Base-by-base conservation (phyloP, 2,329 filamentous ascomycete genomes). In the Claviceps cyperi region DNA sequence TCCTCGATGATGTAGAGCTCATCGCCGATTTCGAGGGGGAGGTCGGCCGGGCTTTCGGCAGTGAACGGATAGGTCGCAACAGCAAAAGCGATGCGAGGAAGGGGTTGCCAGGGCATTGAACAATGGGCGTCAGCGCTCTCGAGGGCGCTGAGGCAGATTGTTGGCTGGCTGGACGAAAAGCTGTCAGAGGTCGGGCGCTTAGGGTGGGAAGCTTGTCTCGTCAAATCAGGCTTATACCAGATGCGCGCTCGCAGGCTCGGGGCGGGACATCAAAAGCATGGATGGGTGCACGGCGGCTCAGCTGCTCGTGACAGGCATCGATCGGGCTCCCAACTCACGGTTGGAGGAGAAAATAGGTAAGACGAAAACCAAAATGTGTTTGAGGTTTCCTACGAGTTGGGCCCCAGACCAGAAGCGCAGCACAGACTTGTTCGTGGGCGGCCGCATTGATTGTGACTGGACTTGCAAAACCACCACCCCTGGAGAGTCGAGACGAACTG, bases 1-100 rank as follows among this genome's bases (percentile, higher is more conserved):
- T 97, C 88, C 69, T 97, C 91, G 63, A 98, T 96, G 57, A 98
- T 94, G 70, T 98, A 98, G 56, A 98, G 75, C 69, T 98, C 92
- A 76, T 98, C 92, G 65, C 92, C 92, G 56, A 98, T 87, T 68
- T 98, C 90, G 64, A 98, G 83, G 9, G 94, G 92, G 19, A 98
- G 81, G 68, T 98, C 92, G 65, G 89, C 86, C 49, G 89, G 81
- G 56, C 83, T 83, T 53, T 86, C 83, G 53, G 92, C 86, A 59
- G 85, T 77, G 70, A 98, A 98, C 38, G 92, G 92, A 66, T 90
- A 94, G 58, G 84, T 90, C 74, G 91, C 92, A 68, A 98, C 86
- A 60, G 91, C 94, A 74, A 97, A 98, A 64, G 90, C 92, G 73
- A 98, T 96, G 62, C 88, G 86, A 68, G 90, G 87, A 67, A 98